These are phyloP conservation scores for Coprinopsis strossmayeri DNA, from an alignment of 768 basidiomycete genomes.

Conservation along the genomic window DNA sequence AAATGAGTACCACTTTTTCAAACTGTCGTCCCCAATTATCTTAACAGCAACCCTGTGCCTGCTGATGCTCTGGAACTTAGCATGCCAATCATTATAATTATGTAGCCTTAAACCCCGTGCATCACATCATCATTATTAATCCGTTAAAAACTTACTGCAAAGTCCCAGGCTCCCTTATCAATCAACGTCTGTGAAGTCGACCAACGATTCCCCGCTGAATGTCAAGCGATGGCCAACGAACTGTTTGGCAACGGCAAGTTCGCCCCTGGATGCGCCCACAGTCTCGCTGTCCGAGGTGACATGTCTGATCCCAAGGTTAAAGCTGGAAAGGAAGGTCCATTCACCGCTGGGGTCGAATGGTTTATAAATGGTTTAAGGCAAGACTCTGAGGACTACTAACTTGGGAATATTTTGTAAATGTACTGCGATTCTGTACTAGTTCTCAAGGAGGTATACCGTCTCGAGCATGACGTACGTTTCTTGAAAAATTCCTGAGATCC, in stretches of 20 bases:
- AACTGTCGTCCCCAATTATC: slow-evolving; percentile 9
- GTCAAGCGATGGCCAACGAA: slow-evolving; percentile 38
- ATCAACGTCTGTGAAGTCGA: slow-evolving; percentile 62
- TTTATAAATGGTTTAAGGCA: slow-evolving; percentile 43
- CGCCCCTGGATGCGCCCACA: slow-evolving; percentile 41
- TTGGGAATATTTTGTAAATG: not conserved
- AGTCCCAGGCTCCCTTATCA: slow-evolving; percentile 49
- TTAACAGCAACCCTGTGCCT: slow-evolving; percentile 9
- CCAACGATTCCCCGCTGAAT: slow-evolving; percentile 39
- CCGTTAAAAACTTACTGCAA: slow-evolving; percentile 37
- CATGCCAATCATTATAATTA: slow-evolving; percentile 27
- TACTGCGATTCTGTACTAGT: too few relatives aligned
- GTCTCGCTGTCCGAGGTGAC: slow-evolving; percentile 49
- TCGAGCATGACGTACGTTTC: too few relatives aligned
- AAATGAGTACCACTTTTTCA: not conserved
- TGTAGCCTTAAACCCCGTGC: slow-evolving; percentile 58
- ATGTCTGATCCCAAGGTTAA: slow-evolving; percentile 43
- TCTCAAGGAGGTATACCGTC: too few relatives aligned
- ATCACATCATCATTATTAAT: slow-evolving; percentile 43
- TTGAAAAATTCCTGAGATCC: too few relatives aligned
- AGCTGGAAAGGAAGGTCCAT: slow-evolving; percentile 58
- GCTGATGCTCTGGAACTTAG: slow-evolving; percentile 3
- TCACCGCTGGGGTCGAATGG: slow-evolving; percentile 51
- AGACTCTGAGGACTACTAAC: slow-evolving; percentile 18
- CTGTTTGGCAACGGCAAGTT: slow-evolving; percentile 42